Evolutionary conservation across 208 protist species (phyloP), one percentile per base, ranked within the genome.

Genomic region (Leishmania amazonensis): DNA sequence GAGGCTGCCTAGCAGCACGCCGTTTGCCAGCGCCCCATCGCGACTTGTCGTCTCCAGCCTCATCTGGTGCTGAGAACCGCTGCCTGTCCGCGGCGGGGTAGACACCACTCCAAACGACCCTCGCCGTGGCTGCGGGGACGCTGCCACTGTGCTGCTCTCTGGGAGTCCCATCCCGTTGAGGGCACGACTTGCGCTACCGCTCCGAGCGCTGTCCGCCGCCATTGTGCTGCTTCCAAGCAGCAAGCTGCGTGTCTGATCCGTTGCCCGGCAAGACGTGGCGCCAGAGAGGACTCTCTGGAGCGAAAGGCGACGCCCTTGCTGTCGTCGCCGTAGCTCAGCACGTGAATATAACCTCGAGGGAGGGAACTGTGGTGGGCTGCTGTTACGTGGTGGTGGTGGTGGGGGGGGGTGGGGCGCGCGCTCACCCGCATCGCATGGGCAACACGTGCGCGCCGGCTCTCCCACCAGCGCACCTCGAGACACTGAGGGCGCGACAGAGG

Each of bases 1-100:
- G 53, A 79, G 72, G 28, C 82, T 85, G 49, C 78, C 82, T 19
- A 79, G 78, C 73, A 82, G 58, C 60, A 75, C 47, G 4, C 67
- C 74, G 53, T 57, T 75, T n/a, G 72, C 31, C 64, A 72, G 1
- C 5, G 31, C 47, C 4, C 57, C 74, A 15, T 76, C 62, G 54
- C 54, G 47, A 62, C 65, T 79, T 19, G 40, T 24, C 57, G 31
- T 81, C 28, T n/a, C 8, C 57, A 51, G 53, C 62, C 53, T 13
- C 11, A 40, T 40, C 45, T 35, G 75, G 40, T 72, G 72, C 62
- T 28, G 6, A 15, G 75, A 58, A 31, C 19, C 51, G 75, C 76
- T 72, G 51, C 58, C 78, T 42, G 40, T 57, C 19, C 54, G 70
- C 31, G 28, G 54, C 17, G 31, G 8, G 9, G 54, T 11, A 45